A percentile compares a stretch with the other conserved stretches of the same genome.
phyloP scores from a whole-genome alignment of 108 stramenopile genomes.

The Conticribra weissflogii region DNA sequence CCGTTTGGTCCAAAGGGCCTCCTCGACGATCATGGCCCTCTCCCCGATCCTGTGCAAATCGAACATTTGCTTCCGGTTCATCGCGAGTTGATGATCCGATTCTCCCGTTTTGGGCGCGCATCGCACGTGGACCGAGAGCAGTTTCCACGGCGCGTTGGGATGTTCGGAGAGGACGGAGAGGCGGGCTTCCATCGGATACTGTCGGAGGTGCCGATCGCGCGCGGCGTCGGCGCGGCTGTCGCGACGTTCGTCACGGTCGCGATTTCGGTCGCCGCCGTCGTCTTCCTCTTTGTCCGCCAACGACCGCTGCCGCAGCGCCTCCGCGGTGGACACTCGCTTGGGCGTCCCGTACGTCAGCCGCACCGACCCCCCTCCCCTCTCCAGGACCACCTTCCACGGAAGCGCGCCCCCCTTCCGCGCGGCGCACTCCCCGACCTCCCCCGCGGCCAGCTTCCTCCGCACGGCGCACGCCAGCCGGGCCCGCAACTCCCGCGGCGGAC shows the following conservation, averaged over 20 bases:
- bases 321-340: slow-evolving; percentile 41
- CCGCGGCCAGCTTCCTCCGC: slow-evolving; percentile 71
- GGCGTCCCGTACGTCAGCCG: slow-evolving; percentile 75
- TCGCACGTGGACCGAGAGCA: slow-evolving; percentile 71
- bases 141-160: slow-evolving; percentile 66
- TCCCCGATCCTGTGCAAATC: slow-evolving; percentile 86
- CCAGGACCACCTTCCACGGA: slow-evolving; percentile 51
- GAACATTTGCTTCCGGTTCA: slow-evolving; percentile 80
- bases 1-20: slow-evolving; percentile 45
- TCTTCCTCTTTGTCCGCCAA: slow-evolving; percentile 16
- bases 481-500: slow-evolving; percentile 52
- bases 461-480: slow-evolving; percentile 79
- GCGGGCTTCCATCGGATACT: slow-evolving; percentile 83
- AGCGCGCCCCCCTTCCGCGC: no score
- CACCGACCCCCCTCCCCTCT: slow-evolving; percentile 50
- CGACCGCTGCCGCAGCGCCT: slow-evolving; percentile 34
- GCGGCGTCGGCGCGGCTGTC: no score
- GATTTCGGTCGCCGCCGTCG: no score
- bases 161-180: slow-evolving; percentile 72
- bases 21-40: slow-evolving; percentile 74
- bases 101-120: slow-evolving; percentile 86
- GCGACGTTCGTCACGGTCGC: no score
- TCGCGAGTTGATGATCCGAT: slow-evolving; percentile 83
- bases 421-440: slow-evolving; percentile 74
- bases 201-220: slow-evolving; percentile 15